Evolutionary conservation across 768 basidiomycete species (phyloP), one percentile per base, ranked within the genome.

Genomic region (Zangia roseola): DNA sequence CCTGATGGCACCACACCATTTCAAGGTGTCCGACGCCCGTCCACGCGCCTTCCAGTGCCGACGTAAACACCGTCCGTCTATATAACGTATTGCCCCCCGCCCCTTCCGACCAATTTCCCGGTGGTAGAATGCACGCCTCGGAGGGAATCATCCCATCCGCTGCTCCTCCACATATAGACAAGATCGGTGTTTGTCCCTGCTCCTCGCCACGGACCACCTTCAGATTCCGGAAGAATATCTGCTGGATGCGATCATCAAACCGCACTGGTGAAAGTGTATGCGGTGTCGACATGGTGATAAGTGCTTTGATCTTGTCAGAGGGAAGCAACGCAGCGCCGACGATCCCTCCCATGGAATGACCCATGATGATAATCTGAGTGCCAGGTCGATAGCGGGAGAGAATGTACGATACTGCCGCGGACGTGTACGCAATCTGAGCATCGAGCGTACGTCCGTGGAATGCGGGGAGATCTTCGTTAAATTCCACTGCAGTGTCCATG

Each of bases 1-100:
- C 85, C 69, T 99, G 97, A 68, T 97, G 91, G 63, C 97, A 98
- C 97, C 97, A 99, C 5, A 98, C 92, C 82, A 97, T 94, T 51
- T 91, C 94, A 35, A 84, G 84, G 65, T 99, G 97, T 21, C 94
- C 95, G 5, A 97, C 90, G 2, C 92, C 91, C 2, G 94, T 91
- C 90, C 94, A 95, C 3, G 86, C 81, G n/a, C 91, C 91, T 40
- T 94, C 88, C 21, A 98, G 72, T 1, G 84, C 86, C 26, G 88
- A 88, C 1, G 92, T 88, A 62, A 97, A 95, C 5, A 94, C 75
- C 1, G 84, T 86, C 33, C 76, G 75, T 35, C 83, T 68, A 50
- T 79, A 84, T 31, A 13, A 61, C 57, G 17, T 16, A 16, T 16
- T 31, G 4, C 31, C 31, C 14, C 14, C 6, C 14, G 60, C 54